Percentiles rank a stretch among this genome's conserved stretches.
Evolutionary conservation across 2,329 filamentous ascomycete genomes (phyloP).

Genomic region (Stenocarpella maydis): DNA sequence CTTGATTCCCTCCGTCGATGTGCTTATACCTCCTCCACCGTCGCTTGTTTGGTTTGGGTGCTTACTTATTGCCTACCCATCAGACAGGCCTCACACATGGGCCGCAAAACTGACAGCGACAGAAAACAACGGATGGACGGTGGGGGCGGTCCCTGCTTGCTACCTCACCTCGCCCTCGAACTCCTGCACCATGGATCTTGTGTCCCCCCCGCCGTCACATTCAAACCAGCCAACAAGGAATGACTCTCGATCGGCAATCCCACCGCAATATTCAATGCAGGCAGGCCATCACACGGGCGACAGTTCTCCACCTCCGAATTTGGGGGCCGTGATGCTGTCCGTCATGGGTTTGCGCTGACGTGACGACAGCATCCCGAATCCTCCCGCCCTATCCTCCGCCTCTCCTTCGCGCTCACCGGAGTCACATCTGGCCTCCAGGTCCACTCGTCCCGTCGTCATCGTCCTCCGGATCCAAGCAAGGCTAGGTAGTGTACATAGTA

Average conservation of each 20-base stretch:
- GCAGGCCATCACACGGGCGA: not conserved
- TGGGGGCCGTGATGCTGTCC: constrained; percentile 8
- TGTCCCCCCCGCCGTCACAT: not conserved
- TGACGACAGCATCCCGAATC: not conserved
- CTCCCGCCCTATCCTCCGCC: not conserved
- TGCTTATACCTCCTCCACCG: not conserved
- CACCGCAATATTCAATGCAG: constrained; percentile 2
- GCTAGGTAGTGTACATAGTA: too few species aligned
- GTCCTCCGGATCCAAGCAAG: not conserved
- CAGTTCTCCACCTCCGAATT: not conserved
- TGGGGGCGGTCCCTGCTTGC: not conserved
- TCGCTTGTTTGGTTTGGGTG: constrained; percentile 5
- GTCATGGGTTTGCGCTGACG: not conserved
- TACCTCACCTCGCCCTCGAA: too few species aligned
- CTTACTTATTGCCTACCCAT: not conserved
- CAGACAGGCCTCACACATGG: not conserved
- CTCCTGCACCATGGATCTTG: constrained; percentile 18
- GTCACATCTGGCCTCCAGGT: constrained; percentile 25
- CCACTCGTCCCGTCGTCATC: constrained; percentile 8
- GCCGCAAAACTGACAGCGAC: not conserved
- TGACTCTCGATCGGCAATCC: constrained; percentile 9
- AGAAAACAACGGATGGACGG: not conserved
- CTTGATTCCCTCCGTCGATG: not conserved
- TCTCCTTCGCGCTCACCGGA: not conserved
- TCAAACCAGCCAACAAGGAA: not conserved